Evolutionary conservation across 2,329 filamentous ascomycete species (phyloP).

Genomic region (Coniochaeta sp.): DNA sequence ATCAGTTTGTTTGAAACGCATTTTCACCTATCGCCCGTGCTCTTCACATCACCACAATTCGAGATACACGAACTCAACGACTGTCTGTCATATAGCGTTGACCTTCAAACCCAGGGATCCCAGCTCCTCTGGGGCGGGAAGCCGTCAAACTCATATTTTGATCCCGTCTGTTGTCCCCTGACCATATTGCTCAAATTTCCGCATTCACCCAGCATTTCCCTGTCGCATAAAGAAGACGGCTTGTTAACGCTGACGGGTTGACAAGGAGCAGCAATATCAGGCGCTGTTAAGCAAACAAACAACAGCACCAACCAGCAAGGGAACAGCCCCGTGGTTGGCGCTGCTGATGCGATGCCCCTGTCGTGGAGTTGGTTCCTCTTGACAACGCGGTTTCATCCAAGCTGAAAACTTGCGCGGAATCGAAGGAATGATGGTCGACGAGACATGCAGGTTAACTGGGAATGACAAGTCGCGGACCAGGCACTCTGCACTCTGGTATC

Average conservation of each 20-base stretch:
- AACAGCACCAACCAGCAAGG: not conserved
- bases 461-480: too few relatives aligned
- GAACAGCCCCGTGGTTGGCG: not conserved
- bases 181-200: not conserved
- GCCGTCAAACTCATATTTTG: too few relatives aligned
- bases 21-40: too few relatives aligned
- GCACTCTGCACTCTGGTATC: too few relatives aligned
- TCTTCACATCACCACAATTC: too few relatives aligned
- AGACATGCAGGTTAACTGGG: too few relatives aligned
- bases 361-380: not conserved
- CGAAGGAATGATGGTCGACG: too few relatives aligned
- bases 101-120: not conserved
- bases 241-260: not conserved
- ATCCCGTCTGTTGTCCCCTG: not conserved
- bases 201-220: not conserved
- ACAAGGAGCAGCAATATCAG: not conserved
- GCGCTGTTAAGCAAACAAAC: constrained; percentile 1
- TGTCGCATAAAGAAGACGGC: not conserved
- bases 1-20: too few relatives aligned
- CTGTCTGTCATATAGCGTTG: too few relatives aligned
- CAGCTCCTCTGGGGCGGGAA: too few relatives aligned
- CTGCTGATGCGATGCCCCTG: not conserved
- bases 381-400: not conserved
- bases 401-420: too few relatives aligned
- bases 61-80: too few relatives aligned